phyloP scores from a whole-genome alignment of 108 stramenopile species.

The Stephanodiscus minutulus region DNA sequence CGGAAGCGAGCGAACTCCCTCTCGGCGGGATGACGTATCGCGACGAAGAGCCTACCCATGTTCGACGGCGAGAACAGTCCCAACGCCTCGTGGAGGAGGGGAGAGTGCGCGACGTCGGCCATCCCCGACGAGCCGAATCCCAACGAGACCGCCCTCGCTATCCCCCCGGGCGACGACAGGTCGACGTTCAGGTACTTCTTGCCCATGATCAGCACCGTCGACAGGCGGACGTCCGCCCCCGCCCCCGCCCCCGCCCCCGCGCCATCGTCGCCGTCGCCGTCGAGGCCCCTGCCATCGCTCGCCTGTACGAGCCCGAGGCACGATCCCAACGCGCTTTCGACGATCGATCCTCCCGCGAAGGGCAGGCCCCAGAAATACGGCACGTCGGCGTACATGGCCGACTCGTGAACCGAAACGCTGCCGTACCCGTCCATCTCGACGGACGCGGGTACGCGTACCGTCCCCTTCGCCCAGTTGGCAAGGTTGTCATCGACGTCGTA shows the following conservation, averaged over 20 bases:
- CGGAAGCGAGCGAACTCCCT: constrained; percentile 26
- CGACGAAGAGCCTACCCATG: constrained; percentile 18
- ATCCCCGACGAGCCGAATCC: constrained; percentile 19
- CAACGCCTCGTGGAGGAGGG: constrained; percentile 15
- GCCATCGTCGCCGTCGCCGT: neutral
- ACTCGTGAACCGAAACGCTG: neutral
- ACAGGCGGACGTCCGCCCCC: neutral
- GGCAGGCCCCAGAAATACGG: constrained; percentile 32
- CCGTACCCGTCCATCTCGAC: constrained; percentile 28
- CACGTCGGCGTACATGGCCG: constrained; percentile 18
- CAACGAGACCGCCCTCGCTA: constrained; percentile 18
- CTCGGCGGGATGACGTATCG: constrained; percentile 24
- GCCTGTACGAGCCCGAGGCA: constrained; percentile 34
- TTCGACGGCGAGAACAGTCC: constrained; percentile 10
- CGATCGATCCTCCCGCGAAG: constrained; percentile 14
- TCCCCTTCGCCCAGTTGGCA: constrained; percentile 29
- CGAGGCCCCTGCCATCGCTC: constrained; percentile 8
- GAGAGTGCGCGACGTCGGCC: constrained; percentile 30
- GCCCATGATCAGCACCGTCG: constrained; percentile 6
- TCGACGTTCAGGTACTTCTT: constrained; percentile 37
- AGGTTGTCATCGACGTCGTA: constrained; percentile 4
- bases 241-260: constrained; percentile 3
- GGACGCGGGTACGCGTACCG: constrained; percentile 5
- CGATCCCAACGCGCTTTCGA: constrained; percentile 20
- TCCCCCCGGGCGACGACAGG: constrained; percentile 17